Evolutionary conservation across 345 rosid species (phyloP), one percentile per base, ranked within the genome.

Genomic region (Eucalyptus marginata): DNA sequence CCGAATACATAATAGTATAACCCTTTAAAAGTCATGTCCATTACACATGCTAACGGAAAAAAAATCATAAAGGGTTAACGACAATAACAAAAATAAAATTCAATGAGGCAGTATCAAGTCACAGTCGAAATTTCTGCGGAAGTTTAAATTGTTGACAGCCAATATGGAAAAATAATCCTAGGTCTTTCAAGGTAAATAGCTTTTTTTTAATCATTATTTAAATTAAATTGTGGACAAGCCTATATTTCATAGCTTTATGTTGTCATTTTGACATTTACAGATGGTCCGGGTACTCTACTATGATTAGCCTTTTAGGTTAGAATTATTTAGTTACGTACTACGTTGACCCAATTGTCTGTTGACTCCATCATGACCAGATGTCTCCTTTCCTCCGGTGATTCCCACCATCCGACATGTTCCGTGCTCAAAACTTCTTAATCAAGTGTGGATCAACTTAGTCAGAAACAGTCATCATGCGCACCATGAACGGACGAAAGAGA

Each of bases 121-220:
- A 16, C 1, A 0, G 1, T 31, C 2, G 4, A 4, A 68, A 68
- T 68, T 68, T 31, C 0, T 0, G 1, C 8, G 1, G 79, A 33
- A 68, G 5, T 64, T 68, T n/a, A 66, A 7, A 66, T 66, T 15
- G 10, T 2, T 7, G 2, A n/a, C 22, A 7, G 20, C 11, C 0
- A 2, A 68, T 33, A 17, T 68, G 43, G 14, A 10, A 31, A 33
- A 16, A 68, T 31, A 66, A n/a, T 66, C 5, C 3, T 7, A 17
- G 10, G 20, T 7, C 18, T 18, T 68, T 3, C 52, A 50, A 50
- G 17, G 18, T 18, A 52, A 52, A 68, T 31, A 15, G 5, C 5
- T 17, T 68, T 16, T 25, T 11, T 56, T 56, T 10, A 27, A 58
- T 9, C 64, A 58, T 25, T 59, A 27, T 27, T 11, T 59, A 27